Base-by-base conservation (phyloP, 768 basidiomycete species). In the Lentinula lateritia region DNA sequence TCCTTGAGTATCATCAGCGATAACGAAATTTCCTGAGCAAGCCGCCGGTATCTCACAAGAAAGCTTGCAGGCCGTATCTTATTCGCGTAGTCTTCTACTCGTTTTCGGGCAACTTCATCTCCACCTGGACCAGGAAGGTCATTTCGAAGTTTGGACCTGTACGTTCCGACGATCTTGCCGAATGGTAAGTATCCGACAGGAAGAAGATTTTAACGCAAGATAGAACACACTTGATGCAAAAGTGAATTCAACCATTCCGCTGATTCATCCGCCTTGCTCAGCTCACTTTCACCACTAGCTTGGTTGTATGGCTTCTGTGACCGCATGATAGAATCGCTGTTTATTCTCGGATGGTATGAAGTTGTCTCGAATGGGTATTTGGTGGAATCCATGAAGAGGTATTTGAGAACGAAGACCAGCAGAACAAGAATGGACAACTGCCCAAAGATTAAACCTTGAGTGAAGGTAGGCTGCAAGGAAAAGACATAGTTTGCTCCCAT, bases 161-260 rank as follows among this genome's bases (percentile, higher is more conserved):
- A 96, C 61, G 86, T 78, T 52, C 90, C 81, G 3, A 84, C 75
- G 36, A 92, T 76, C 90, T 92, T 58, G n/a, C 9, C 35, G n/a
- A 34, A 56, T 52, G 23, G 52, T 55, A 60, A 57, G 61, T 66
- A 7, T 39, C 41, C 10, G 39, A 50, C 52, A 9, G 61, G 54
- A 32, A 20, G 34, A 56, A 28, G 28, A 28, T 28, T n/a, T 50
- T 34, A 52, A 34, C 16, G 28, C 32, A 39, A 36, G 36, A 50
- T 20, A 35, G 20, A 15, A n/a, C 48, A 48, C 56, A 68, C 95
- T 80, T 97, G 92, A 52, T 84, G 86, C 61, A 94, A 73, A 36
- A 99, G 78, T 20, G 84, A 77, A 71, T 97, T 98, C 63, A 98
- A 82, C 97, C 97, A 98, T 68, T 92, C 92, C 28, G 88, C 83